phyloP scores from a whole-genome alignment of 352 stramenopile genomes.

The Globisporangium abappressorium region DNA sequence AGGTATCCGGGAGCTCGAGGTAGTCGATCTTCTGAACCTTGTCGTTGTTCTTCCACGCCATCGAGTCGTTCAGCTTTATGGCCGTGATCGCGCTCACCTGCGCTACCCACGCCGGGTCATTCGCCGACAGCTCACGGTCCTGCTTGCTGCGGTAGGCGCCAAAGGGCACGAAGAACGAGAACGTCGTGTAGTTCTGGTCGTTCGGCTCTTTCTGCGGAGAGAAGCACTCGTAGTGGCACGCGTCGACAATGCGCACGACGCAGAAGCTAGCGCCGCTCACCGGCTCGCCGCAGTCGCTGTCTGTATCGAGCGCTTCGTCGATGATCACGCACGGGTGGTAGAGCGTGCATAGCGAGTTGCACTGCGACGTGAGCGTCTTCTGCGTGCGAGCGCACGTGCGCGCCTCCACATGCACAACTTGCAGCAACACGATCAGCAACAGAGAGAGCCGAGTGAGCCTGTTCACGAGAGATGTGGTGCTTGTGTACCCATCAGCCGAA shows the following conservation, averaged over 20 bases:
- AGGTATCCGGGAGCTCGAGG: constrained; percentile 25
- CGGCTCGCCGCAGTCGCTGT: constrained; percentile 5
- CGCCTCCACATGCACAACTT: neutral
- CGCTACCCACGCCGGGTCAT: constrained; percentile 16
- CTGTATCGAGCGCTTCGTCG: constrained; percentile 3
- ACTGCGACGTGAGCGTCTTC: constrained; percentile 17
- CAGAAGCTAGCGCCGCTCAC: constrained; percentile 14
- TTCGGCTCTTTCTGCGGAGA: constrained; percentile 12
- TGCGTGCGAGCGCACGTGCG: constrained; percentile 5
- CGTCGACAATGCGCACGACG: constrained; percentile 16
- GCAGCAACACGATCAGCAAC: neutral
- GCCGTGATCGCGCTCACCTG: constrained; percentile 19
- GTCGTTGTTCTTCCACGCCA: constrained; percentile 32
- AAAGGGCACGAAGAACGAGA: constrained; percentile 59
- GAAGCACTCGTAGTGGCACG: constrained; percentile 56
- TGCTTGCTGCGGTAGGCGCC: constrained; percentile 35
- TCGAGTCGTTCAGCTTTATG: constrained; percentile 20
- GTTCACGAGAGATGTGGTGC: no score
- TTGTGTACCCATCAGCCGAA: no score
- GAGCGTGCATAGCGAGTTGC: constrained; percentile 10
- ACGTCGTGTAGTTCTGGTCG: constrained; percentile 30
- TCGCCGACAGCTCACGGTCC: constrained; percentile 31
- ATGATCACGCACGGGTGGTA: constrained; percentile 20
- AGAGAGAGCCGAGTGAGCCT: neutral
- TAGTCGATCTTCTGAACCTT: constrained; percentile 29